phyloP scores from a whole-genome alignment of 2,329 filamentous ascomycete genomes.

The Colletotrichum trifolii region DNA sequence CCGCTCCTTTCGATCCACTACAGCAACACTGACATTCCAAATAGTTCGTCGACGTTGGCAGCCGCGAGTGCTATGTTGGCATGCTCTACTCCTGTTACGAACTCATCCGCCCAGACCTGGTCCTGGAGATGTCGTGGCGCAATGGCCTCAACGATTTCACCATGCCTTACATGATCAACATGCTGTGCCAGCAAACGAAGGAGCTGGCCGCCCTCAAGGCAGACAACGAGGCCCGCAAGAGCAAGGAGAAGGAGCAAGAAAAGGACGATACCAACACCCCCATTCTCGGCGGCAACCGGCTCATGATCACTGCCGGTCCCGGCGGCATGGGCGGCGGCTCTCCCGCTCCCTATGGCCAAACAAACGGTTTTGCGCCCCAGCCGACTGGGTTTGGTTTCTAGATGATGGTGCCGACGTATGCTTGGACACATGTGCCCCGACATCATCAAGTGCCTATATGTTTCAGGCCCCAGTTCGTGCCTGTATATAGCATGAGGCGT shows the following conservation, averaged over 20 bases:
- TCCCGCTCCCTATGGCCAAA: conserved; percentile 78
- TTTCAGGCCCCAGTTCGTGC: conserved; percentile 7
- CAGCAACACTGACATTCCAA: conserved; percentile 45
- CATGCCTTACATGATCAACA: conserved; percentile 99
- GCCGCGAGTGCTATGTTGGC: conserved; percentile 98
- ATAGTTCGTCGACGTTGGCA: conserved; percentile 98
- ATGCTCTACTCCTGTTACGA: conserved; percentile 99
- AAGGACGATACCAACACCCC: conserved; percentile 94
- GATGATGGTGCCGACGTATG: conserved; percentile 28
- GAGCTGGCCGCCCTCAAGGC: conserved; percentile 88
- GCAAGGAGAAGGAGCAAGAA: conserved; percentile 75
- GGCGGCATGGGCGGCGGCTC: conserved; percentile 61
- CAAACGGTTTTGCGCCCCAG: conserved; percentile 91
- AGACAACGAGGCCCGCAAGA: conserved; percentile 95
- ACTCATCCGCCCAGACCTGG: conserved; percentile 89
- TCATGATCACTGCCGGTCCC: conserved; percentile 97
- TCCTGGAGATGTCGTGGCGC: conserved; percentile 97
- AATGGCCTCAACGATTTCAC: conserved; percentile 95
- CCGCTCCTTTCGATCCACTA: conserved; percentile 1
- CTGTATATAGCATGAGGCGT: conserved; percentile 10
- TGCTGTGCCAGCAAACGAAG: conserved; percentile 89
- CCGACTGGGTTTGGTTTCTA: conserved; percentile 81
- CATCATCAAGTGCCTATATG: conserved; percentile 7
- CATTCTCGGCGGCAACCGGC: conserved; percentile 86
- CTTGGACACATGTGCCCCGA: conserved; percentile 23